Percentiles rank a stretch among this genome's conserved stretches.
Conservation (phyloP, 1,139 yeast species). For the Yamadazyma kanchanaburiensis region DNA sequence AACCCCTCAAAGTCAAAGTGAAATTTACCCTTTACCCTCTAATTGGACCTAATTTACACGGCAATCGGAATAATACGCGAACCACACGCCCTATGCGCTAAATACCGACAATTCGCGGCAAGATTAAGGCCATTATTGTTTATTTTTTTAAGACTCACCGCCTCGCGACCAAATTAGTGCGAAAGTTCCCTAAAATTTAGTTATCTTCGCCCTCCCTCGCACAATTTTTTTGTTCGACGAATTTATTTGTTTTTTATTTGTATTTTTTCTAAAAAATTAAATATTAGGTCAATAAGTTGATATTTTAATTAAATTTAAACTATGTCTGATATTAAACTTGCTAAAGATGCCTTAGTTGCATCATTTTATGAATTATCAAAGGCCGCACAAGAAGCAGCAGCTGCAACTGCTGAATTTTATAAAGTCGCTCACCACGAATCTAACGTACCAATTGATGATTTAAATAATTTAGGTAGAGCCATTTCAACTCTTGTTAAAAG, state of each 20-base stretch:
- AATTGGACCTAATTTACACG: too few relatives aligned
- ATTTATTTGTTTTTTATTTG: not conserved
- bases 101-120: too few relatives aligned
- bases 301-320: not conserved
- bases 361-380: conserved; percentile 76
- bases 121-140: too few relatives aligned
- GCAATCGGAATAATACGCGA: too few relatives aligned
- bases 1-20: too few relatives aligned
- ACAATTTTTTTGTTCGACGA: not conserved
- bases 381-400: conserved; percentile 77
- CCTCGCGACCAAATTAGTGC: not conserved
- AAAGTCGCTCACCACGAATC: conserved; percentile 41
- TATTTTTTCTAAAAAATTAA: too few relatives aligned
- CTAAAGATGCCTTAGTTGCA: conserved; percentile 60
- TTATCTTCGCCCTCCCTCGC: not conserved
- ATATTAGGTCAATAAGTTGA: not conserved
- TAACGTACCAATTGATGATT: conserved; percentile 20
- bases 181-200: not conserved
- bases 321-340: conserved; percentile 36
- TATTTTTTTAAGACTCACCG: too few relatives aligned
- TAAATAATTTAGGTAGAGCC: conserved; percentile 29
- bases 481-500: conserved; percentile 17
- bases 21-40: too few relatives aligned
- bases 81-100: too few relatives aligned
- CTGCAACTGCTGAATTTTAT: conserved; percentile 73